Percentiles rank a stretch among this genome's conserved stretches.
Evolutionary conservation across 2,329 filamentous ascomycete genomes (phyloP).

Genomic region (Aureobasidium sp.): DNA sequence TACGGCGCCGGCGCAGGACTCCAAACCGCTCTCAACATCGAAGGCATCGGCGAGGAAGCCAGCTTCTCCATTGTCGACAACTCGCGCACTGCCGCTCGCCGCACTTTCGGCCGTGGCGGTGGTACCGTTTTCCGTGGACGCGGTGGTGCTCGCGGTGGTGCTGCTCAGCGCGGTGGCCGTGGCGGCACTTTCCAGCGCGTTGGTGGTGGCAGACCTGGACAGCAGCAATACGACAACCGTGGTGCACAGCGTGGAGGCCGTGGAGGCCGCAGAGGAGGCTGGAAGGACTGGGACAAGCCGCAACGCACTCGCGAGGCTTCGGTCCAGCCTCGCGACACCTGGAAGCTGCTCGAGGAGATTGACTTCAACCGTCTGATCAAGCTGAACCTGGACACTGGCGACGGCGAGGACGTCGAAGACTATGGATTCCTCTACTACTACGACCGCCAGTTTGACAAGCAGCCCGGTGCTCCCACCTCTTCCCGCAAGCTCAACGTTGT

Average conservation of each 20-base stretch:
- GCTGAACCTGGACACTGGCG: constrained; percentile 88
- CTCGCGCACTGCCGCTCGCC: constrained; percentile 74
- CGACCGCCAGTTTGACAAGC: constrained; percentile 90
- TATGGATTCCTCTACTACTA: constrained; percentile 99
- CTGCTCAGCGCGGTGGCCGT: constrained; percentile 58
- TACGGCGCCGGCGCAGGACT: constrained; percentile 81
- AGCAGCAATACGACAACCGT: constrained; percentile 63
- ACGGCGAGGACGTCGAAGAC: constrained; percentile 88
- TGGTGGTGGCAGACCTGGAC: constrained; percentile 56
- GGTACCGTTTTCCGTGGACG: constrained; percentile 80
- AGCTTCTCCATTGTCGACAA: constrained; percentile 98
- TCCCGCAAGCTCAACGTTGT: constrained; percentile 82
- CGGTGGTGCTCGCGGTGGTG: constrained; percentile 58
- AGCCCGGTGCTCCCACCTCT: constrained; percentile 70
- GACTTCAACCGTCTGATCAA: constrained; percentile 93
- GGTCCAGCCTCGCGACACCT: constrained; percentile 92
- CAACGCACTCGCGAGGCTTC: constrained; percentile 91
- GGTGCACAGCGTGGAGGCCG: constrained; percentile 59
- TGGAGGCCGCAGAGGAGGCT: constrained; percentile 83
- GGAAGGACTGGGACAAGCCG: constrained; percentile 99
- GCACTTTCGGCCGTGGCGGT: constrained; percentile 74
- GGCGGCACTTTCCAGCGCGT: constrained; percentile 62
- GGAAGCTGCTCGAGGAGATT: constrained; percentile 94
- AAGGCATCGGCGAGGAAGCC: constrained; percentile 88
- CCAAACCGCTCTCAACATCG: constrained; percentile 72